Evolutionary conservation across 768 basidiomycete genomes (phyloP).

Genomic region (Termitomyces bulborhizus): DNA sequence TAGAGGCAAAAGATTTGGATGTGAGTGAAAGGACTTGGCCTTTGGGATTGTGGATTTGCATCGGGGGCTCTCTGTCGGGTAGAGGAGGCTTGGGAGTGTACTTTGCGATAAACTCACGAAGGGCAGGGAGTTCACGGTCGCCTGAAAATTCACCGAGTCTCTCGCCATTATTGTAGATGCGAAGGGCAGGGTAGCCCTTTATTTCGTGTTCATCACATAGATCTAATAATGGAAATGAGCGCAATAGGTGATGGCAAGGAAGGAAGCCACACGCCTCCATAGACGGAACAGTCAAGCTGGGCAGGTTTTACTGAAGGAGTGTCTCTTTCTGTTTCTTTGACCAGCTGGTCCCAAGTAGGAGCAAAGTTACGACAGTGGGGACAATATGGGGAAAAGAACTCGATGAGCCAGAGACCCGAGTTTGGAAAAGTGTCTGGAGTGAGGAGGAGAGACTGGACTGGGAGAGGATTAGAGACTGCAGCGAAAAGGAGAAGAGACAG

Average conservation of each 20-base stretch:
- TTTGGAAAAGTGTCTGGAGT: slow-evolving; percentile 55
- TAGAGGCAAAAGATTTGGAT: slow-evolving; percentile 29
- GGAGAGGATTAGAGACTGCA: slow-evolving; percentile 25
- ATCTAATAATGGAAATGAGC: slow-evolving; percentile 38
- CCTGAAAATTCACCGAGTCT: slow-evolving; percentile 51
- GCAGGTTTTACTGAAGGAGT: slow-evolving; percentile 57
- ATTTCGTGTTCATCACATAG: slow-evolving; percentile 69
- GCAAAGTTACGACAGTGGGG: slow-evolving; percentile 73
- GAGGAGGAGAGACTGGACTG: slow-evolving; percentile 32
- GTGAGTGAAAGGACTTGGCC: slow-evolving; percentile 34
- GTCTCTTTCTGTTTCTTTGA: slow-evolving; percentile 42
- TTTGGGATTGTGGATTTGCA: slow-evolving; percentile 18
- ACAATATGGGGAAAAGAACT: slow-evolving; percentile 87
- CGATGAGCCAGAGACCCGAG: slow-evolving; percentile 75
- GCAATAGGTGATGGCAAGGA: background rate
- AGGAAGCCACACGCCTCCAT: slow-evolving; percentile 54
- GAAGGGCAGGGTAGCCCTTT: slow-evolving; percentile 69
- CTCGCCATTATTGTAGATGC: slow-evolving; percentile 64
- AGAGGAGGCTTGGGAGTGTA: slow-evolving; percentile 21
- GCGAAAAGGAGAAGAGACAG: slow-evolving; percentile 26
- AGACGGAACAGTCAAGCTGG: slow-evolving; percentile 73
- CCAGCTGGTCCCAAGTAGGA: slow-evolving; percentile 76
- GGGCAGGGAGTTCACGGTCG: slow-evolving; percentile 43
- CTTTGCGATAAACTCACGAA: slow-evolving; percentile 50
- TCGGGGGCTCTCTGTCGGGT: too few relatives aligned